Conservation (phyloP, 225 moss, liverwort and hornwort species). For the Lunularia cruciata region DNA sequence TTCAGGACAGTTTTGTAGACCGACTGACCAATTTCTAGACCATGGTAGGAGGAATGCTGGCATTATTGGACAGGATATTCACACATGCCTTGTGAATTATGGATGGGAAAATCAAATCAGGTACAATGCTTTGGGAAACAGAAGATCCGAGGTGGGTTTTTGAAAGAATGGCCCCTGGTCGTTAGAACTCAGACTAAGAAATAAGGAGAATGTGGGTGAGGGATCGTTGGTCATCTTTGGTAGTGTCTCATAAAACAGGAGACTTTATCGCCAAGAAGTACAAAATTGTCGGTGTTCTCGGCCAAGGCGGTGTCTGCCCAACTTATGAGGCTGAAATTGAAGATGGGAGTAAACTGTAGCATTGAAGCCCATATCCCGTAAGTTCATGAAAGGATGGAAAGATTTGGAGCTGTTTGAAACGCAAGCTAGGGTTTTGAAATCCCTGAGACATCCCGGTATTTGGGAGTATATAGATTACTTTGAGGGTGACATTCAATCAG, state of each 20-base stretch:
- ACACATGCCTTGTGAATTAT: background rate
- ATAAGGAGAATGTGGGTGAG: conserved; percentile 42
- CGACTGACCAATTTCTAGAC: background rate
- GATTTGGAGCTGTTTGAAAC: conserved; percentile 92
- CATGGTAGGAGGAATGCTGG: conserved; percentile 1
- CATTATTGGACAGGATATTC: background rate
- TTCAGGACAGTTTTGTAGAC: background rate
- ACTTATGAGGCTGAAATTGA: conserved; percentile 76
- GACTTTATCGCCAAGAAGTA: conserved; percentile 76
- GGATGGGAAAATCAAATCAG: background rate
- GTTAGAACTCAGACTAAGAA: conserved; percentile 31
- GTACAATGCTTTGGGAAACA: background rate
- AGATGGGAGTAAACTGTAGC: conserved; percentile 75
- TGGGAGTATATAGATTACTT: conserved; percentile 93
- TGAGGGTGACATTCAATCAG: conserved; percentile 68
- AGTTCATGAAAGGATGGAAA: conserved; percentile 94
- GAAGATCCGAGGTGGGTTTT: background rate
- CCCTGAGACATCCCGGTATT: conserved; percentile 77
- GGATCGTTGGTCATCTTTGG: conserved; percentile 53
- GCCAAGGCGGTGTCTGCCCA: conserved; percentile 87
- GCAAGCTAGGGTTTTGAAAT: conserved; percentile 89
- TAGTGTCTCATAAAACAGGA: conserved; percentile 67
- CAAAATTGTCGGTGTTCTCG: conserved; percentile 67
- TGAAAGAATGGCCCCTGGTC: background rate
- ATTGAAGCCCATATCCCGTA: conserved; percentile 83